A percentile compares a stretch with the other conserved stretches of the same genome.
These are phyloP conservation scores for Myxozyma vanderwaltii DNA, from an alignment of 805 yeast species.

Conservation along the genomic window DNA sequence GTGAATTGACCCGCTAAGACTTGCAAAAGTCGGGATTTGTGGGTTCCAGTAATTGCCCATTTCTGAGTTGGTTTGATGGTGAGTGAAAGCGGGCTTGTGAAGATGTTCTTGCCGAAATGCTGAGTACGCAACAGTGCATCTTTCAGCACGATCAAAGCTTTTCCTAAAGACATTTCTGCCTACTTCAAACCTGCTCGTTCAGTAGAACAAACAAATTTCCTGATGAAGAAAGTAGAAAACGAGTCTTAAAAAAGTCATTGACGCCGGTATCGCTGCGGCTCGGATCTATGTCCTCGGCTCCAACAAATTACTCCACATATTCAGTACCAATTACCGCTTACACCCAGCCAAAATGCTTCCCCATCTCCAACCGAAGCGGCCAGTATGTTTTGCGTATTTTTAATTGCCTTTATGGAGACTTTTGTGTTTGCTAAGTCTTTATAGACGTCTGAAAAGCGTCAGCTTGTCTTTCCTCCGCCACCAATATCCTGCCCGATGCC, in stretches of 20 bases:
- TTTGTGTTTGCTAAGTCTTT: too few relatives aligned
- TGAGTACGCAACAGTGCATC: slow-evolving; percentile 24
- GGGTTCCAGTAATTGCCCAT: slow-evolving; percentile 61
- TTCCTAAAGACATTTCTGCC: slow-evolving; percentile 14
- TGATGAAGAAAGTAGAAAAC: neutral
- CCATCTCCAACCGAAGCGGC: slow-evolving; percentile 11
- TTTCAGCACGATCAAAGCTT: slow-evolving; percentile 29
- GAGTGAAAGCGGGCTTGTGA: slow-evolving; percentile 49
- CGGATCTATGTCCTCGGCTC: neutral
- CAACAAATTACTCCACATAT: neutral
- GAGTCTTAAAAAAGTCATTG: neutral
- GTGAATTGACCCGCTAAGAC: slow-evolving; percentile 58
- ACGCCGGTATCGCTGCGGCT: slow-evolving; percentile 20
- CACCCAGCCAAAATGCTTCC: neutral
- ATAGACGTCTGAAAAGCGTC: neutral
- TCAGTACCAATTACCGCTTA: neutral
- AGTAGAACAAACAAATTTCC: too few relatives aligned
- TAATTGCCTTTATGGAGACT: too few relatives aligned
- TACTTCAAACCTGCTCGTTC: too few relatives aligned
- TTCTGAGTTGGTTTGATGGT: slow-evolving; percentile 46
- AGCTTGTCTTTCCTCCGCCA: neutral
- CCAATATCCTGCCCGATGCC: slow-evolving; percentile 7
- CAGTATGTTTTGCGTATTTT: neutral
- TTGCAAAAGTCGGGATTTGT: slow-evolving; percentile 57
- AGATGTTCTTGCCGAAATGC: slow-evolving; percentile 38